Conservation (phyloP, 2,329 filamentous ascomycete genomes). For the Beauveria sp. region DNA sequence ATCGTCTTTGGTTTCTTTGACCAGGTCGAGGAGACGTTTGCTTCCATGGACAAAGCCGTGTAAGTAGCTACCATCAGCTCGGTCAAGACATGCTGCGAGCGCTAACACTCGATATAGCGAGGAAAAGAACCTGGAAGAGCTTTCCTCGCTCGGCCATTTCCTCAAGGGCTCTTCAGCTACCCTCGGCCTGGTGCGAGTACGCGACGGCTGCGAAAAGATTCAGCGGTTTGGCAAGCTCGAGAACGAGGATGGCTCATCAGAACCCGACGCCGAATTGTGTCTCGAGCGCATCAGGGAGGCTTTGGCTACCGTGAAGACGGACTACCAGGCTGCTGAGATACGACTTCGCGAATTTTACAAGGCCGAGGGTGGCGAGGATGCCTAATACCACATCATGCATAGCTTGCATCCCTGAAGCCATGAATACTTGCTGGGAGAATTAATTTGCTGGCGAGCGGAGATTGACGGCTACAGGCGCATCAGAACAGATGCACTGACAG, state of each 20-base stretch:
- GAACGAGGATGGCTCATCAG: conserved; percentile 64
- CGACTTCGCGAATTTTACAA: conserved; percentile 61
- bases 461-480: background rate
- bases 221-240: conserved; percentile 83
- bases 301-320: conserved; percentile 63
- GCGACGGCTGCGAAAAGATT: conserved; percentile 92
- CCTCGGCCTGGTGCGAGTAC: conserved; percentile 81
- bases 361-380: background rate
- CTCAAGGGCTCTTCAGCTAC: conserved; percentile 96
- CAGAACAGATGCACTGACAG: background rate
- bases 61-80: conserved; percentile 42
- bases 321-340: conserved; percentile 66
- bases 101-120: conserved; percentile 38
- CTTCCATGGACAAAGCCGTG: conserved; percentile 75
- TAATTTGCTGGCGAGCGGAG: background rate
- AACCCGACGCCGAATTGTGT: conserved; percentile 59
- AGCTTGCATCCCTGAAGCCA: background rate
- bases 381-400: background rate
- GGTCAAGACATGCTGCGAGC: too few species aligned
- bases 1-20: conserved; percentile 92
- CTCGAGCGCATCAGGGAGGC: conserved; percentile 63
- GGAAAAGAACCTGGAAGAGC: conserved; percentile 58
- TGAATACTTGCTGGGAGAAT: background rate
- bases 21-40: conserved; percentile 80
- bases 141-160: conserved; percentile 87